Evolutionary conservation across 2,329 filamentous ascomycete genomes (phyloP).

Genomic region (Nemania sp.): DNA sequence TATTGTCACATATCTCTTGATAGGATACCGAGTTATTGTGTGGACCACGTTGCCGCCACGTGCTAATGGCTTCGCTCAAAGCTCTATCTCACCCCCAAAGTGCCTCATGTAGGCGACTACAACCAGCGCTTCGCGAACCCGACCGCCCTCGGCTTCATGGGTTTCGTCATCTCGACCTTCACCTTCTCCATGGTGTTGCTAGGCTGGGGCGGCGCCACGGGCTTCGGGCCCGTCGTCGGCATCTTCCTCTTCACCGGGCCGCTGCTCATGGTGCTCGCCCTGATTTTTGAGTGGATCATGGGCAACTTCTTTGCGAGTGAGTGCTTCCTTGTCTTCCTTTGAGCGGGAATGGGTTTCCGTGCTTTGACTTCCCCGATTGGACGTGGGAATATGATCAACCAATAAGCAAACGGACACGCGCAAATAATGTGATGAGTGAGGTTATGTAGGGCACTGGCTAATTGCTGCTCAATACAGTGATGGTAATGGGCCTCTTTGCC

Average conservation of each 20-base stretch:
- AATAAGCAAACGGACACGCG: no score
- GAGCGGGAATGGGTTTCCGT: background rate
- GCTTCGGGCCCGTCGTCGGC: constrained; percentile 52
- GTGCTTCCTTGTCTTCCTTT: constrained; percentile 14
- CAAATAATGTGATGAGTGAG: no score
- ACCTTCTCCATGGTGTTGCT: constrained; percentile 53
- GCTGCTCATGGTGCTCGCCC: constrained; percentile 59
- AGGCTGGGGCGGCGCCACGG: constrained; percentile 54
- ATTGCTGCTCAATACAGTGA: constrained; percentile 24
- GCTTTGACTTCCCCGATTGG: no score
- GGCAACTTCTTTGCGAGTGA: constrained; percentile 61
- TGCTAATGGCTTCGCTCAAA: constrained; percentile 33
- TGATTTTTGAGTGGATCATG: constrained; percentile 66
- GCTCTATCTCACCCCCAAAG: constrained; percentile 56
- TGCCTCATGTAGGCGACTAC: constrained; percentile 52
- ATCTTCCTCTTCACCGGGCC: constrained; percentile 59
- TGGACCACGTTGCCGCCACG: background rate
- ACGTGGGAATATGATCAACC: no score
- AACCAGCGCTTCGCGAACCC: constrained; percentile 55
- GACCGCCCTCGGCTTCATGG: constrained; percentile 54
- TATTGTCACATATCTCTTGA: no score
- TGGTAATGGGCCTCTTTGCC: constrained; percentile 56
- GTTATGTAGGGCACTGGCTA: no score
- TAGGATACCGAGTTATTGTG: background rate
- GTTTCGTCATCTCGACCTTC: constrained; percentile 55